These are phyloP conservation scores for Mycena leptocephala DNA, from an alignment of 768 basidiomycete species.

Conservation along the genomic window DNA sequence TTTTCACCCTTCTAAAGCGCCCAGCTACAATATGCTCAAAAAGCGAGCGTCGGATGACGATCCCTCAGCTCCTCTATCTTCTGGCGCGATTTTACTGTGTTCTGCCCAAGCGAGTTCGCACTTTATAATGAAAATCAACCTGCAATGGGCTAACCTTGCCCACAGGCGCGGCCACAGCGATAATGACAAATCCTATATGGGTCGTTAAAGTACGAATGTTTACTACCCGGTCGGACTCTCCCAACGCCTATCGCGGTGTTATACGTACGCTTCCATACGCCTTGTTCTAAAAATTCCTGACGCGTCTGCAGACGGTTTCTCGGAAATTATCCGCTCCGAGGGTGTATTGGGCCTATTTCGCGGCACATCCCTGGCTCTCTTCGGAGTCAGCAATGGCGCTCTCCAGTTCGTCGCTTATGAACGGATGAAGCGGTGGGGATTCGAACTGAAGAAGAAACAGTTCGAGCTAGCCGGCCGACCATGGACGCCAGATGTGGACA, in stretches of 20 bases:
- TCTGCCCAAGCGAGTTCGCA: slow-evolving; percentile 97
- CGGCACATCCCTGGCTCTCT: slow-evolving; percentile 89
- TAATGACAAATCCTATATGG: slow-evolving; percentile 98
- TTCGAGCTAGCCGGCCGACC: slow-evolving; percentile 72
- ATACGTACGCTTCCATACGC: slow-evolving; percentile 68
- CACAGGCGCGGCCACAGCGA: slow-evolving; percentile 91
- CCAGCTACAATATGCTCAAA: slow-evolving; percentile 95
- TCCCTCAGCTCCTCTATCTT: slow-evolving; percentile 76
- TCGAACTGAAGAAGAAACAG: slow-evolving; percentile 81
- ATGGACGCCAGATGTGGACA: slow-evolving; percentile 85
- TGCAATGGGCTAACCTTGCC: slow-evolving; percentile 20
- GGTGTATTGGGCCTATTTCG: slow-evolving; percentile 88
- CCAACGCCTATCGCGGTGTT: slow-evolving; percentile 84
- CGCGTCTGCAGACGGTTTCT: slow-evolving; percentile 70
- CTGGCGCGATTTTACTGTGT: slow-evolving; percentile 87
- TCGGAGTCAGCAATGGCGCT: slow-evolving; percentile 96
- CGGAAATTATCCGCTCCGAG: slow-evolving; percentile 79
- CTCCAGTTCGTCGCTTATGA: slow-evolving; percentile 98
- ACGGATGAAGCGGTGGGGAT: slow-evolving; percentile 93
- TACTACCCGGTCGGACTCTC: slow-evolving; percentile 78
- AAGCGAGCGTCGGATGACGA: slow-evolving; percentile 81
- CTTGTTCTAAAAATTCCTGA: not conserved
- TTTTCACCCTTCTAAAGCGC: slow-evolving; percentile 11
- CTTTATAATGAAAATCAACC: slow-evolving; percentile 32
- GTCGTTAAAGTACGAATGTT: slow-evolving; percentile 98